These are phyloP conservation scores for Sordaria brevicollis DNA, from an alignment of 495 filamentous ascomycete species.

Conservation along the genomic window DNA sequence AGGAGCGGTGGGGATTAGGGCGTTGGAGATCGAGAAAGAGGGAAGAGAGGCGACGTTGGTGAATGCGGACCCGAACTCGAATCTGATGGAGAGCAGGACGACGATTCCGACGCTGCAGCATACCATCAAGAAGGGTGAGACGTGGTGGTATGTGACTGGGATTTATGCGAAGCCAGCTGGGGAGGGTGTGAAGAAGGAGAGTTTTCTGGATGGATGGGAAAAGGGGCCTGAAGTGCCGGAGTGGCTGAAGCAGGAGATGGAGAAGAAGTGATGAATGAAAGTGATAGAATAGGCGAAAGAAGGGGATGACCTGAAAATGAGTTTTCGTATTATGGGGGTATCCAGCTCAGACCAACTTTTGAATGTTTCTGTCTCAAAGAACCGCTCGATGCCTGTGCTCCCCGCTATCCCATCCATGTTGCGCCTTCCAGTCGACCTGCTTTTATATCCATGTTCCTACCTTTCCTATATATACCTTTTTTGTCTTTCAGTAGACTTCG, in stretches of 20 bases:
- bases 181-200: constrained; percentile 23
- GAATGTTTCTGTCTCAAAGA: not conserved
- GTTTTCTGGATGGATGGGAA: constrained; percentile 45
- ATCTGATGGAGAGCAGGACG: constrained; percentile 59
- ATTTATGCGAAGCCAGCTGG: constrained; percentile 41
- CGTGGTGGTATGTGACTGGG: constrained; percentile 38
- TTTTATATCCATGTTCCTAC: not conserved
- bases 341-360: not conserved
- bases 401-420: not conserved
- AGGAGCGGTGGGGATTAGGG: constrained; percentile 58
- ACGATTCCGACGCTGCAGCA: constrained; percentile 56
- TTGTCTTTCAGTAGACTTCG: not conserved
- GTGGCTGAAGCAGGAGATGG: constrained; percentile 44
- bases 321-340: not conserved
- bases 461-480: not conserved
- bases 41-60: constrained; percentile 48
- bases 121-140: constrained; percentile 34
- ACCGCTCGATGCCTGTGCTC: not conserved
- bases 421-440: not conserved
- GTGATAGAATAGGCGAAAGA: not conserved
- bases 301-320: not conserved
- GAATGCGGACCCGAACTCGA: constrained; percentile 69
- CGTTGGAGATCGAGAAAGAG: constrained; percentile 30
- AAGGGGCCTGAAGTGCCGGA: constrained; percentile 39
- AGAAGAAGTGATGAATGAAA: not conserved